Evolutionary conservation across 1,284 basidiomycete species (phyloP).

Genomic region (Marasmius sp.): DNA sequence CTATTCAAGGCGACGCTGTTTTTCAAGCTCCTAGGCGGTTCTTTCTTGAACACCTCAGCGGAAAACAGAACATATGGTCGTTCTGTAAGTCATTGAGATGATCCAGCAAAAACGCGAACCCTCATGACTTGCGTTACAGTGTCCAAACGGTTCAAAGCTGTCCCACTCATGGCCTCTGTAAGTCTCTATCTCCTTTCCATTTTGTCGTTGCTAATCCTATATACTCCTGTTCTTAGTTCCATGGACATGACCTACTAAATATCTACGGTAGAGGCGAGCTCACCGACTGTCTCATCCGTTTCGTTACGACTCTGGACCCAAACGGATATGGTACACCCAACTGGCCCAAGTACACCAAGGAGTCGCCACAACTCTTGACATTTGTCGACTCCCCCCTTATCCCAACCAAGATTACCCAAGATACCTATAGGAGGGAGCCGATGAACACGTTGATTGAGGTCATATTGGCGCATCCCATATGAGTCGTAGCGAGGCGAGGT

Average conservation of each 20-base stretch:
- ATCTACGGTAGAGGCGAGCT: conserved; percentile 37
- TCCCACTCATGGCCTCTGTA: conserved; percentile 45
- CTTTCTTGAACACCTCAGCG: conserved; percentile 41
- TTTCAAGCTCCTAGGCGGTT: conserved; percentile 56
- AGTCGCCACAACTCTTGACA: conserved; percentile 35
- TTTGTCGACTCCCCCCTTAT: conserved; percentile 43
- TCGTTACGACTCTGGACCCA: conserved; percentile 44
- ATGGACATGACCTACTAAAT: conserved; percentile 40
- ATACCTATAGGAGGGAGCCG: conserved; percentile 42
- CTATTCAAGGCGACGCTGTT: conserved; percentile 49
- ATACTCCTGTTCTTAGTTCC: conserved; percentile 22
- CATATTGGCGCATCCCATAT: conserved; percentile 37
- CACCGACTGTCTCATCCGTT: conserved; percentile 40
- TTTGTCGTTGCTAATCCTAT: conserved; percentile 13
- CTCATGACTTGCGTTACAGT: conserved; percentile 28
- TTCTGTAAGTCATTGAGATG: conserved; percentile 34
- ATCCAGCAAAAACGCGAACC: background rate
- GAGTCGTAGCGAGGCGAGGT: background rate
- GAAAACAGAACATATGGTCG: conserved; percentile 46
- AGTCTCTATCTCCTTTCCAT: conserved; percentile 15
- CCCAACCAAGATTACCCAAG: conserved; percentile 32
- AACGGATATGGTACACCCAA: conserved; percentile 38
- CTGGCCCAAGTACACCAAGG: conserved; percentile 51
- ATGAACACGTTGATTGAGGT: conserved; percentile 41
- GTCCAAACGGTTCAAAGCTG: conserved; percentile 41